Evolutionary conservation across 495 filamentous ascomycete genomes (phyloP).

Genomic region (Neurospora sp.): DNA sequence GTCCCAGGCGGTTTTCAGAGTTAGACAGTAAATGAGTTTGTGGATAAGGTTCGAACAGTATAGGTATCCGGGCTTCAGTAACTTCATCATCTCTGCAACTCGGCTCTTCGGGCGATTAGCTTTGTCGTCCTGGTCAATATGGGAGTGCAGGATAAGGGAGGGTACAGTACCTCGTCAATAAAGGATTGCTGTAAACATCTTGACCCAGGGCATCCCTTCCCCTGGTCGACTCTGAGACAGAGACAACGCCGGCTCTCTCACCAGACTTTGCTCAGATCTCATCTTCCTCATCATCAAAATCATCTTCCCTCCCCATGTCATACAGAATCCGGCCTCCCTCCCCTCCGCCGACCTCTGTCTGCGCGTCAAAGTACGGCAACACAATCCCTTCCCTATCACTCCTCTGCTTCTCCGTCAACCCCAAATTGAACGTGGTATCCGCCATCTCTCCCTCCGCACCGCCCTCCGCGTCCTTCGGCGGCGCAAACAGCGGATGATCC

Average conservation of each 20-base stretch:
- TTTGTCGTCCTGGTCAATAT: neutral
- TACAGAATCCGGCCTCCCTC: slow-evolving; percentile 89
- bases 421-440: slow-evolving; percentile 69
- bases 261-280: slow-evolving; percentile 52
- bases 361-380: slow-evolving; percentile 91
- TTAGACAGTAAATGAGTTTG: neutral
- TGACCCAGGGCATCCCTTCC: neutral
- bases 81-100: too few species aligned
- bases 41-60: neutral
- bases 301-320: slow-evolving; percentile 93
- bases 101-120: neutral
- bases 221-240: neutral
- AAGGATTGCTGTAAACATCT: neutral
- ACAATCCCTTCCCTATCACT: slow-evolving; percentile 78
- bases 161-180: neutral
- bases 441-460: slow-evolving; percentile 40
- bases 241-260: neutral
- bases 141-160: neutral
- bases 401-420: slow-evolving; percentile 82
- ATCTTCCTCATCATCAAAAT: slow-evolving; percentile 98
- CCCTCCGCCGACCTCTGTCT: slow-evolving; percentile 62
- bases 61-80: neutral
- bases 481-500: slow-evolving; percentile 62
- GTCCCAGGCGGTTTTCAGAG: neutral
- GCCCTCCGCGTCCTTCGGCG: slow-evolving; percentile 26